Conservation (phyloP, 257 asterid species). For the Capsicum pubescens region DNA sequence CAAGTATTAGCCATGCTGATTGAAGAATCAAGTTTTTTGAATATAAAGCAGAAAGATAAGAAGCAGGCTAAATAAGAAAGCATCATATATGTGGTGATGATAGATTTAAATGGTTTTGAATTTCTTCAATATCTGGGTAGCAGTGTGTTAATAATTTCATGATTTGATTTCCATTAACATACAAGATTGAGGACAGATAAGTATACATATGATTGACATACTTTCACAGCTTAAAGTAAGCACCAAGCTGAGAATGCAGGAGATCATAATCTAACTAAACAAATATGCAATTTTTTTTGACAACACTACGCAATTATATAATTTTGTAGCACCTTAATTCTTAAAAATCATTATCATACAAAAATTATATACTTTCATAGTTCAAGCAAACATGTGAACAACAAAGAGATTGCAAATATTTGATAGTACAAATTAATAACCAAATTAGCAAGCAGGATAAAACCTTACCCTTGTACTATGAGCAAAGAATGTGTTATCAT, state of each 20-base stretch:
- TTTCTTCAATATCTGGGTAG: neutral
- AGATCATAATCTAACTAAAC: neutral
- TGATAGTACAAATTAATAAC: constrained; percentile 4
- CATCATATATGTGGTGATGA: neutral
- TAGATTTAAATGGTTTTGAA: constrained; percentile 5
- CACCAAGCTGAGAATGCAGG: neutral
- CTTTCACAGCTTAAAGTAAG: neutral
- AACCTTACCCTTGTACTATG: constrained; percentile 80
- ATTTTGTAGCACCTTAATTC: neutral
- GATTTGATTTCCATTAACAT: neutral
- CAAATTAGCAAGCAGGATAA: constrained; percentile 21
- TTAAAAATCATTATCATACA: neutral
- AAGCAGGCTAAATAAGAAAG: neutral
- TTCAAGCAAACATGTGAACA: neutral
- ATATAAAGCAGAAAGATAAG: constrained; percentile 5
- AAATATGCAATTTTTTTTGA: neutral
- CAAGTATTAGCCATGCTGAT: neutral
- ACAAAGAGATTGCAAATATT: neutral
- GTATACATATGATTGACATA: neutral
- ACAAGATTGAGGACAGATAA: neutral
- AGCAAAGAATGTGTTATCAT: constrained; percentile 67
- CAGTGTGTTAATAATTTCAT: neutral
- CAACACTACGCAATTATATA: neutral
- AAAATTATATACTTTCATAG: neutral
- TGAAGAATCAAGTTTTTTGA: constrained; percentile 12